phyloP scores from a whole-genome alignment of 1,284 basidiomycete genomes.

The Ceratobasidium papillatum region DNA sequence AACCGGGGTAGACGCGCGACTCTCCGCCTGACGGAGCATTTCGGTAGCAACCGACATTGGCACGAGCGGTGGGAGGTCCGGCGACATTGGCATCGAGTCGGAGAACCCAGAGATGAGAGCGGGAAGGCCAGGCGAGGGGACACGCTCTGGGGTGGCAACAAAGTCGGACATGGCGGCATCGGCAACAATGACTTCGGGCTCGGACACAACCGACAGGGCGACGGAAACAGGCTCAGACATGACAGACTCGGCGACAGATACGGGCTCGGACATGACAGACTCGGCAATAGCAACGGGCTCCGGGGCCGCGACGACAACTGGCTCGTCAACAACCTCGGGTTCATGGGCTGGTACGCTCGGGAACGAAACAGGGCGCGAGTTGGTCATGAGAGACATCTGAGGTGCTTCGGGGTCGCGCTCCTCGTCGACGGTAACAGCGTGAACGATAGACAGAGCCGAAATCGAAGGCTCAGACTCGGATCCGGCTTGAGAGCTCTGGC shows the following conservation, averaged over 20 bases:
- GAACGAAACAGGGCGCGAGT: constrained; percentile 30
- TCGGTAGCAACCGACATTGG: neutral
- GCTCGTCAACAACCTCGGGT: neutral
- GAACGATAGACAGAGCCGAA: neutral
- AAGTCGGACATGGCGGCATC: neutral
- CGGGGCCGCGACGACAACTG: neutral
- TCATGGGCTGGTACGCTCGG: constrained; percentile 8
- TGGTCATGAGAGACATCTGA: constrained; percentile 24
- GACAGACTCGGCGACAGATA: neutral
- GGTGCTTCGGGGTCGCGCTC: constrained; percentile 34
- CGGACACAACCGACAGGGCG: neutral
- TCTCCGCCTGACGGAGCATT: neutral
- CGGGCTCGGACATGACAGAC: constrained; percentile 9
- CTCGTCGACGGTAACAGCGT: constrained; percentile 15
- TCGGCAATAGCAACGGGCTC: constrained; percentile 7
- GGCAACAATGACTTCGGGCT: constrained; percentile 1
- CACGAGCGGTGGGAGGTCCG: neutral
- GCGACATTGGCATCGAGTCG: neutral
- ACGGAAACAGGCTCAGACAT: neutral
- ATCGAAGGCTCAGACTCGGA: neutral
- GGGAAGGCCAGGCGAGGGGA: constrained; percentile 18
- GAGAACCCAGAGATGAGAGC: constrained; percentile 13
- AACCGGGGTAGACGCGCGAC: constrained; percentile 6
- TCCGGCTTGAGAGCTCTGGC: neutral
- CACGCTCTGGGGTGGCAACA: neutral